phyloP scores from a whole-genome alignment of 2,329 filamentous ascomycete genomes.

The Microdochium nivale region DNA sequence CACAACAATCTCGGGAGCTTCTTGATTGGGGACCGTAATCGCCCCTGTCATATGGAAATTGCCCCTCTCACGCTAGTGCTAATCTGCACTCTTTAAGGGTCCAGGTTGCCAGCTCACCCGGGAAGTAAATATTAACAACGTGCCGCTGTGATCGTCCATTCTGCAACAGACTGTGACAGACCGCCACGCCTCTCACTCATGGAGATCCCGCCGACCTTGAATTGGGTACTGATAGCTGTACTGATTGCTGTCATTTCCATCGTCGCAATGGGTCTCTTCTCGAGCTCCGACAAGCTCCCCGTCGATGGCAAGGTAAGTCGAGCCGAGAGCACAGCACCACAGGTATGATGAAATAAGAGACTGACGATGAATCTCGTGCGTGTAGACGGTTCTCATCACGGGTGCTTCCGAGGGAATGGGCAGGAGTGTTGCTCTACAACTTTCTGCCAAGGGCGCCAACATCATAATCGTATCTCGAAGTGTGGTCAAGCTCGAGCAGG shows the following conservation, averaged over 20 bases:
- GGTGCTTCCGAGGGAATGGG: conserved; percentile 94
- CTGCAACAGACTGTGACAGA: background rate
- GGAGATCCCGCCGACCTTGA: conserved; percentile 6
- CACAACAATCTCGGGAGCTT: too few species aligned
- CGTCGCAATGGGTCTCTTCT: conserved; percentile 58
- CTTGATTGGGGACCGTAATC: too few species aligned
- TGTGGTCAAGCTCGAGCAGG: conserved; percentile 61
- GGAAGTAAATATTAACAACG: background rate
- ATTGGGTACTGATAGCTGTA: conserved; percentile 14
- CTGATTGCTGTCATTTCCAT: conserved; percentile 25
- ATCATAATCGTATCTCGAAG: conserved; percentile 79
- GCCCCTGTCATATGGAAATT: too few species aligned
- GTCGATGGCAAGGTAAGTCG: conserved; percentile 69
- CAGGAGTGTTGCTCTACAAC: conserved; percentile 60
- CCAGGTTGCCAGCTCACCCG: background rate
- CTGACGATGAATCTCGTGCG: conserved; percentile 4
- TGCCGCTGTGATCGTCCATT: background rate
- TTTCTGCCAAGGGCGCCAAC: conserved; percentile 78
- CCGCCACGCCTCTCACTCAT: conserved; percentile 4
- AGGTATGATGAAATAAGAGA: conserved; percentile 6
- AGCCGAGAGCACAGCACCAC: background rate
- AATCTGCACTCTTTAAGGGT: too few species aligned
- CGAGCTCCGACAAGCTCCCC: conserved; percentile 66
- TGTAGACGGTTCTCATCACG: conserved; percentile 77
- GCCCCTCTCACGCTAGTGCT: too few species aligned